Percentiles rank a stretch among this genome's conserved stretches.
Evolutionary conservation across 352 stramenopile species (phyloP).

Genomic region (Phytopythium ostracodes): DNA sequence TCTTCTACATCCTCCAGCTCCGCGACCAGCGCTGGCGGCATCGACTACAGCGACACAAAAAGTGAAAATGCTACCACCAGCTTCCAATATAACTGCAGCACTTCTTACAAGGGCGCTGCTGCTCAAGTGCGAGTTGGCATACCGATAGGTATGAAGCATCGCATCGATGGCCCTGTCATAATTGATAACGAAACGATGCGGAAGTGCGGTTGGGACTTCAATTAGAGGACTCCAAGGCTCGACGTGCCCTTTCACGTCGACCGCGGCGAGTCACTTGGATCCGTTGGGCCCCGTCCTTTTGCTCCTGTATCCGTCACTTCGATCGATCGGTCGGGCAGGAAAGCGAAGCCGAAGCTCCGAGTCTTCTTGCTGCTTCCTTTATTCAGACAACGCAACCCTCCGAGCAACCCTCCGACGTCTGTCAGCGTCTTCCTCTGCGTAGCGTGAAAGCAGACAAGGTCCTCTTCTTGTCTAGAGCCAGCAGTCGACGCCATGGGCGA

Average conservation of each 20-base stretch:
- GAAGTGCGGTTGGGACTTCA: not conserved
- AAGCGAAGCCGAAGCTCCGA: not conserved
- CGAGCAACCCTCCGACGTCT: not conserved
- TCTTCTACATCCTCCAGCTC: conserved; percentile 4
- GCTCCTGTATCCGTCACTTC: not conserved
- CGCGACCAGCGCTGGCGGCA: not conserved
- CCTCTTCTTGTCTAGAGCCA: no score
- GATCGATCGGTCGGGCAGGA: not conserved
- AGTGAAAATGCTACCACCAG: not conserved
- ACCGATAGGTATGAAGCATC: no score
- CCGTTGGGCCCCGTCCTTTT: not conserved
- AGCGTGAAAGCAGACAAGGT: not conserved
- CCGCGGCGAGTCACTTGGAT: conserved; percentile 9
- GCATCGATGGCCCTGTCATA: not conserved
- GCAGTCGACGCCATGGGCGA: conserved; percentile 35
- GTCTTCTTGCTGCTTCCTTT: not conserved
- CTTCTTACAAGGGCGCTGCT: no score
- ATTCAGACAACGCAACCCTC: not conserved
- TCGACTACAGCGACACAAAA: not conserved
- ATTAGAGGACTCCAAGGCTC: not conserved
- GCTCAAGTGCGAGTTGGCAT: no score
- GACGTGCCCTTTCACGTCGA: conserved; percentile 4
- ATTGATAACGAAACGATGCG: conserved; percentile 12
- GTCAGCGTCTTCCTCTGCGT: not conserved
- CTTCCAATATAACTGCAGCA: not conserved